Base-by-base conservation (phyloP, 371 early-diverging fungal species). In the Mucor circinelloides region DNA sequence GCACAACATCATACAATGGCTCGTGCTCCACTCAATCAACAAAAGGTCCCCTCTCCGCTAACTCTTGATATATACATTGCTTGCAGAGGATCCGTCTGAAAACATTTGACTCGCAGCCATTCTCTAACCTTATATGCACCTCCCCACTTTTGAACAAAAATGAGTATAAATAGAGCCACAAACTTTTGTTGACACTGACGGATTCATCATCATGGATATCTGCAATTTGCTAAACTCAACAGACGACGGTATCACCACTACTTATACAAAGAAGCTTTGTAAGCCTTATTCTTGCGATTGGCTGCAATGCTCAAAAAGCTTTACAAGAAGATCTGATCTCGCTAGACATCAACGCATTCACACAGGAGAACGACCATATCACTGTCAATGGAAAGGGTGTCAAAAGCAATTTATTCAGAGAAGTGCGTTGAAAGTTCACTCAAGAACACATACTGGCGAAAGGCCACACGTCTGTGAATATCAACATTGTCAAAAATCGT, bases 331-430 rank as follows among this genome's bases (percentile, higher is more conserved):
- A 71, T 91, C 91, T 27, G 92, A 95, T 76, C 82, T 96, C 59
- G 92, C 94, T 38, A 84, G 97, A 52, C 95, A 96, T 74, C 87
- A 92, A 71, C 82, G 93, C 32, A 94, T 95, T 60, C 95, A 95
- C 68, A 94, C 95, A 0, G 94, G 94, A 28, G 95, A 95, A 78
- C 93, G 86, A 71, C 90, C 91, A 9, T 91, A 85, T 70, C 76
- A 75, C 34, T 90, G 91, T 71, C 66, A 73, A 44, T 86, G 86
- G 76, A 69, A 79, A 17, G 82, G 80, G 21, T 92, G 93, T 68
- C 78, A 82, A 54, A 91, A 92, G 70, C 85, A 84, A 32, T 93
- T 93, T 61, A 89, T 93, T 70, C 93, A 92, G 77, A 80, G 90
- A 23, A 91, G 91, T 3, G 93, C 93, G 10, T 75, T 93, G 69